A percentile compares a stretch with the other conserved stretches of the same genome.
Conservation (phyloP, 2,329 filamentous ascomycete species). For the Cladosporium sp. region DNA sequence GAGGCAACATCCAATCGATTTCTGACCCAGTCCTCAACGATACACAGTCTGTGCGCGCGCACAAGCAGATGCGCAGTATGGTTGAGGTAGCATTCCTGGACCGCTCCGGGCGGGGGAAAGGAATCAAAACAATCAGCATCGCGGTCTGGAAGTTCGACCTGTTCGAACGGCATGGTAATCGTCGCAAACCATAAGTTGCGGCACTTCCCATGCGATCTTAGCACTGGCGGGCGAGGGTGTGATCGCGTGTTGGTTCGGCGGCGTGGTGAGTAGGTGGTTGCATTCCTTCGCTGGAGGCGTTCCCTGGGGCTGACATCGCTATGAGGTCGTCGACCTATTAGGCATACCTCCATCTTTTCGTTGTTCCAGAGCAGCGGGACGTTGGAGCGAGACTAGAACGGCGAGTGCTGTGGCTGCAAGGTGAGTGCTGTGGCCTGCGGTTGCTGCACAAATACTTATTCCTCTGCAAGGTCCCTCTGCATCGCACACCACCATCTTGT, state of each 20-base stretch:
- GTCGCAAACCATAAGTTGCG: slow-evolving; percentile 1
- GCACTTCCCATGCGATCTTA: not conserved
- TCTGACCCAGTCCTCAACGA: slow-evolving; percentile 7
- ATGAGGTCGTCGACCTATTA: slow-evolving; percentile 8
- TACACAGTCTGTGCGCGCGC: slow-evolving; percentile 27
- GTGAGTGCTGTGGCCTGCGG: slow-evolving; percentile 17
- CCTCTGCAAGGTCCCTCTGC: slow-evolving; percentile 17
- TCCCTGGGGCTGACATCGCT: slow-evolving; percentile 17
- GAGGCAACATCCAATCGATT: slow-evolving; percentile 17
- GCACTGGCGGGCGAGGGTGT: slow-evolving; percentile 1
- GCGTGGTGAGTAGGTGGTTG: slow-evolving; percentile 16
- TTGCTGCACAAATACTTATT: slow-evolving; percentile 28
- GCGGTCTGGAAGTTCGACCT: not conserved
- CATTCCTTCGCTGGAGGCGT: slow-evolving; percentile 30
- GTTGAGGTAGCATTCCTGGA: slow-evolving; percentile 23
- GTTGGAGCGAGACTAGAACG: slow-evolving; percentile 14
- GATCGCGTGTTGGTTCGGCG: slow-evolving; percentile 7
- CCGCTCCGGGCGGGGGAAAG: slow-evolving; percentile 17
- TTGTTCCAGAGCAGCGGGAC: slow-evolving; percentile 21
- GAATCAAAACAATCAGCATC: slow-evolving; percentile 16
- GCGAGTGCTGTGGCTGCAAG: slow-evolving; percentile 18
- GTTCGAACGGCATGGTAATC: not conserved
- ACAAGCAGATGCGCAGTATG: slow-evolving; percentile 11
- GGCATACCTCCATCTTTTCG: slow-evolving; percentile 17
- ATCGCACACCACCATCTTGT: slow-evolving; percentile 21